Base-by-base conservation (phyloP, 208 protist genomes). In the Acanthamoeba royreba region DNA sequence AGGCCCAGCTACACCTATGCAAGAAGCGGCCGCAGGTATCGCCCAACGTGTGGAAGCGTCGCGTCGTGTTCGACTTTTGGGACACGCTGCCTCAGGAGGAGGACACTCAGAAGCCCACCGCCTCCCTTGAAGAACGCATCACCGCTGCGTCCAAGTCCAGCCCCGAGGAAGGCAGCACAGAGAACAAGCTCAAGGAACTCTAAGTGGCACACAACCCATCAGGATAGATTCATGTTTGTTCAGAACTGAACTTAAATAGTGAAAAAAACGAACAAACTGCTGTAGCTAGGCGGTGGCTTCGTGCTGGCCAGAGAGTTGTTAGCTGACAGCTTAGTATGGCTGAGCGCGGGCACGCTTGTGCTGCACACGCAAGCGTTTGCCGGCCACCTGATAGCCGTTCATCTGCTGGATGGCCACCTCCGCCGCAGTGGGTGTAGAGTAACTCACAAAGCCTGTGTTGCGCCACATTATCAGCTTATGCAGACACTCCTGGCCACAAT, bases 381-480 rank as follows among this genome's bases (percentile, higher is more conserved):
- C 85, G 61, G 28, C 94, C 19, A 96, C 77, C 35, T 86, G 85
- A 40, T 38, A 69, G 3, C 95, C 95, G 92, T 96, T 96, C 33
- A 96, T 55, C 58, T 79, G 89, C 15, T 58, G 33, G 45, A 96
- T 96, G 5, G 95, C 95, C 28, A 63, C 5, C 31, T 47, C 33
- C 31, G 95, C 95, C 31, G 93, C 35, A 3, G n/a, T 2, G 28
- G 95, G 81, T 81, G 83, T 63, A 63, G 88, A 49, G 81, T 96
- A 96, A 35, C 58, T 93, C 33, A 96, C 95, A 89, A 96, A 96
- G 19, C 95, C 95, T 96, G 92, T 25, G 40, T 13, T 9, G n/a
- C 42, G 52, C 22, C 9, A 25, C 3, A 1, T 3, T 2, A 69
- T 0, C 11, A 83, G n/a, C 0, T 4, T 13, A 22, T 63, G 33